Percentiles rank a stretch among this genome's conserved stretches.
Conservation (phyloP, 352 stramenopile species). For the Phytophthora multivora region DNA sequence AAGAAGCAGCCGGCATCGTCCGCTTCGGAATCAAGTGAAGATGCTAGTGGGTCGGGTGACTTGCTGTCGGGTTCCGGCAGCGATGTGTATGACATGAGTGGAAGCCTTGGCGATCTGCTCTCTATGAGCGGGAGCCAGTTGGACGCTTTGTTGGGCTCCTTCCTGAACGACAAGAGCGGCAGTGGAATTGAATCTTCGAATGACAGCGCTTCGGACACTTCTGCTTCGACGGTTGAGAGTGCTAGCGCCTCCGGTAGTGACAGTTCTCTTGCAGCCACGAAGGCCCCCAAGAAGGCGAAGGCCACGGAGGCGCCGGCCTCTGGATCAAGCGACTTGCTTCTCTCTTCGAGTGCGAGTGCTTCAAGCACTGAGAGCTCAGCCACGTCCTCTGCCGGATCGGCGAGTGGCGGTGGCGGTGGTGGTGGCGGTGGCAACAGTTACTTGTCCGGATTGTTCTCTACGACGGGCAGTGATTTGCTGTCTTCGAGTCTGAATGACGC, state of each 20-base stretch:
- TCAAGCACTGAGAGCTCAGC: neutral
- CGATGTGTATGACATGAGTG: neutral
- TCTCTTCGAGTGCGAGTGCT: neutral
- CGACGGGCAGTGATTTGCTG: slow-evolving; percentile 11
- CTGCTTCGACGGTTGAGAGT: neutral
- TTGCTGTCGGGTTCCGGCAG: neutral
- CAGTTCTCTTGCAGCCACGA: neutral
- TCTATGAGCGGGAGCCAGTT: neutral
- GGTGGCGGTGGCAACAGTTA: neutral
- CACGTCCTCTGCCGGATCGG: neutral
- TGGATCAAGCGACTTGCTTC: neutral
- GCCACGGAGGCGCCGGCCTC: neutral
- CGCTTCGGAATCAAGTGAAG: slow-evolving; percentile 5
- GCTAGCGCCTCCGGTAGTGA: neutral
- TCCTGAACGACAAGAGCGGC: slow-evolving; percentile 1
- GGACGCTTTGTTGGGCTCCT: neutral
- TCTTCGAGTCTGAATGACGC: slow-evolving; percentile 4
- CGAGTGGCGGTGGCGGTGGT: neutral
- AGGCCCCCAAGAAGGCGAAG: neutral
- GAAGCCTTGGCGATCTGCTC: neutral
- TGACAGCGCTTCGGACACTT: slow-evolving; percentile 2
- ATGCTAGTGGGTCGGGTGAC: neutral
- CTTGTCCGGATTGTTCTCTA: slow-evolving; percentile 1
- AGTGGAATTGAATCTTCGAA: slow-evolving; percentile 2
- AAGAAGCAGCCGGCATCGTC: neutral